Evolutionary conservation across 805 yeast species (phyloP), one percentile per base, ranked within the genome.

Genomic region (Helenozyma baotianmanensis): DNA sequence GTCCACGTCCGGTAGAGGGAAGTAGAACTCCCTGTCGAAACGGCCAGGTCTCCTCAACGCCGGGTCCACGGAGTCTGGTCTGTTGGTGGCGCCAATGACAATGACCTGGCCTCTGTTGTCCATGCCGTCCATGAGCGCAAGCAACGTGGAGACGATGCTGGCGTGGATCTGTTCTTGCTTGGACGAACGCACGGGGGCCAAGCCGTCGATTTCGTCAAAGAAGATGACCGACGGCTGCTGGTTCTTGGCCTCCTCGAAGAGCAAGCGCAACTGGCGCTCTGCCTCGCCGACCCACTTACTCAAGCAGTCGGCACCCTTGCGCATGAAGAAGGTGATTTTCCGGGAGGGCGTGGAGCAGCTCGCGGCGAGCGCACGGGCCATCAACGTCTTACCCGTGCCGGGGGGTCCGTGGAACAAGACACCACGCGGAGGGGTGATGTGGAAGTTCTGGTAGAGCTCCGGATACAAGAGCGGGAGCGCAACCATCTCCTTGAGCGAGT

Each of bases 241-340:
- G 43, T 85, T 87, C 48, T 82, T 83, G 1, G 98, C 98, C 59
- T 92, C 97, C 61, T 92, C 97, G 56, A 92, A 92, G 36, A 92
- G 62, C 26, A 90, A 64, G 39, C 98, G 67, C 40, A 92, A 66
- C 56, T 92, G 97, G 45, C 98, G 72, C 60, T 92, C 98, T 5
- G 97, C 97, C 59, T 92, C 98, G 50, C 98, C 98, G 3, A 92
- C 97, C 98, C 98, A 92, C 63, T 92, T 92, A 27, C 96, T 85
- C 47, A 92, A 65, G 53, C 95, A 84, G 57, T 92, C 98, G 0
- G 98, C 97, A 43, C 98, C 99, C 56, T 92, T 92, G 42, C 99
- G 68, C 98, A 92, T 92, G 60, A 88, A 92, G 52, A 92, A 92
- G 0, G 98, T 88, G 37, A 92, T 88, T 46, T 92, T 90, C 40